These are phyloP conservation scores for Aspergillus biplanus DNA, from an alignment of 495 filamentous ascomycete genomes.

Conservation along the genomic window DNA sequence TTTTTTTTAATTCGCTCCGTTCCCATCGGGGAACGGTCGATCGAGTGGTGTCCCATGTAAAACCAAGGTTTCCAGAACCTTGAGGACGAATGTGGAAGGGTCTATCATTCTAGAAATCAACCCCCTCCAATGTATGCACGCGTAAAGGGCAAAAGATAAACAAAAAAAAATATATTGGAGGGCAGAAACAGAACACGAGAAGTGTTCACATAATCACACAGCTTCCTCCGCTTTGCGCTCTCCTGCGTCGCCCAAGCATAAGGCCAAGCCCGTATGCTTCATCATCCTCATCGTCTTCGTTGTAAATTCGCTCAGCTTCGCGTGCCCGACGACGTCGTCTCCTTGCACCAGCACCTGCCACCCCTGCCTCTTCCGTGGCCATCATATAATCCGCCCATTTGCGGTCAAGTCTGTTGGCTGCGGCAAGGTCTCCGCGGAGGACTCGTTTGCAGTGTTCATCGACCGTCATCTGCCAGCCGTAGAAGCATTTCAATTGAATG, in stretches of 20 bases:
- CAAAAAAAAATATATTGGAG: background rate
- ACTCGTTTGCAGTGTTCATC: constrained; percentile 89
- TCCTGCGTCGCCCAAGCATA: constrained; percentile 44
- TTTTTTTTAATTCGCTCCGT: background rate
- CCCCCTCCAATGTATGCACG: background rate
- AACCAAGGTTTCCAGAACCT: constrained; percentile 26
- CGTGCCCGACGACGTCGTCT: constrained; percentile 73
- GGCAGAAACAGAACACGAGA: background rate
- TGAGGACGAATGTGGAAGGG: background rate
- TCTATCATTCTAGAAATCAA: background rate
- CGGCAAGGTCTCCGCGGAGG: constrained; percentile 68
- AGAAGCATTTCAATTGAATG: constrained; percentile 88
- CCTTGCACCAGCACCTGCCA: constrained; percentile 64
- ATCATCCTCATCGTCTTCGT: constrained; percentile 74
- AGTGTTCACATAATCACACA: constrained; percentile 58
- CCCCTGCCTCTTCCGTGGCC: constrained; percentile 80
- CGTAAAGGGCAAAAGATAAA: background rate
- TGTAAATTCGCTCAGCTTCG: constrained; percentile 73
- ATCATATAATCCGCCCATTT: constrained; percentile 98
- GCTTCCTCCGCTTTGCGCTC: constrained; percentile 56
- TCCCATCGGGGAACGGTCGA: background rate
- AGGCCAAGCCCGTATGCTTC: constrained; percentile 32
- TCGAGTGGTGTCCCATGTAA: background rate
- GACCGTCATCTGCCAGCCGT: constrained; percentile 92
- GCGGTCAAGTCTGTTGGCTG: constrained; percentile 74